A percentile compares a stretch with the other conserved stretches of the same genome.
phyloP scores from a whole-genome alignment of 768 basidiomycete genomes.

The Rhodotorula graminis region DNA sequence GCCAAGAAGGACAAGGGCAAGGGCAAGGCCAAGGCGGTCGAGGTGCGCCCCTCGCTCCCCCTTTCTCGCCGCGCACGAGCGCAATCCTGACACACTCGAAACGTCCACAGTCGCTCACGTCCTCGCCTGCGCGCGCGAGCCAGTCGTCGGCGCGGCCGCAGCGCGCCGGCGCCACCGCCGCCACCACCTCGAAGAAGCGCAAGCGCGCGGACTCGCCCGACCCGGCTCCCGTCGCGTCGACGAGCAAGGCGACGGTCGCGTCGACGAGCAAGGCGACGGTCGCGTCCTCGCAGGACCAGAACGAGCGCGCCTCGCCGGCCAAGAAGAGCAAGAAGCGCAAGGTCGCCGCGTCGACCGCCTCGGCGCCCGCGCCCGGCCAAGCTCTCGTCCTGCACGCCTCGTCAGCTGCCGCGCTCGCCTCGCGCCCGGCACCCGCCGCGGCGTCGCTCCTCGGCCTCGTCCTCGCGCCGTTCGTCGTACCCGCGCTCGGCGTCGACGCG shows the following conservation, averaged over 20 bases:
- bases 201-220: slow-evolving; percentile 23
- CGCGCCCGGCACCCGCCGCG: neutral
- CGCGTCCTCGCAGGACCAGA: neutral
- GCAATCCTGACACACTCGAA: too few species aligned
- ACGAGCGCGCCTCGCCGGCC: neutral
- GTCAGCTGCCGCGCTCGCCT: neutral
- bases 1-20: slow-evolving; percentile 13
- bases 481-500: neutral
- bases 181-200: slow-evolving; percentile 15
- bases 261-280: neutral
- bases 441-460: neutral
- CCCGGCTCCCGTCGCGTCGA: neutral
- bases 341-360: slow-evolving; percentile 6
- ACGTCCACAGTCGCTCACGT: too few species aligned
- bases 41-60: neutral
- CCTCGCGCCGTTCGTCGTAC: slow-evolving; percentile 7
- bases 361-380: neutral
- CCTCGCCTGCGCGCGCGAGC: too few species aligned
- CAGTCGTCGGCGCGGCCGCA: neutral
- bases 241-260: neutral
- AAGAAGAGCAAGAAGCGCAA: slow-evolving; percentile 27
- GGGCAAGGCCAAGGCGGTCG: neutral
- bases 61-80: neutral
- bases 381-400: slow-evolving; percentile 9
- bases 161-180: neutral